Evolutionary conservation across 75 land plant species (phyloP), one percentile per base, ranked within the genome.

Genomic region (Azolla pinnata): DNA sequence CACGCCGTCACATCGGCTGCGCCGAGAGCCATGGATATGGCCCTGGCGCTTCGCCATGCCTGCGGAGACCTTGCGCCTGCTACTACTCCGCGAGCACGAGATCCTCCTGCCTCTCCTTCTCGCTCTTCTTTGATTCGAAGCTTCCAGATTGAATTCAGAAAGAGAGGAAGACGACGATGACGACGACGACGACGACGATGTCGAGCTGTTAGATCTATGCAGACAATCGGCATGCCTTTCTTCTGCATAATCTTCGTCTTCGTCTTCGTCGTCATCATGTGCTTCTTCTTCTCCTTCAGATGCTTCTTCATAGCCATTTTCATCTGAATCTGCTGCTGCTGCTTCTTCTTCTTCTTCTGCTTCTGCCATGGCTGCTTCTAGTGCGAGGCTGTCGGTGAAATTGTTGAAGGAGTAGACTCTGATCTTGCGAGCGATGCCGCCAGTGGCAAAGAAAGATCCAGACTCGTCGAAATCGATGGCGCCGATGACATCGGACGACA

Each of bases 351-450:
- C 61, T 10, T 44, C 68, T 18, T 57, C 52, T 1, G 55, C 51
- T 0, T 63, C 29, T 21, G 17, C 4, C 18, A 35, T 29, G n/a
- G 14, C 30, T 20, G 12, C 57, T 57, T 60, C 14, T 1, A 17
- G 14, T 9, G 21, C 34, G 7, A 7, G 33, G 32, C 18, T 0
- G 20, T 29, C 1, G 1, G 34, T 31, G n/a, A 29, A 21, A 1
- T 63, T 18, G 28, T 24, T 0, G n/a, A 29, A 59, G 0, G 67
- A 29, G 14, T 53, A 75, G 1, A 75, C 54, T 14, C 77, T 65
- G 23, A 75, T 75, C 58, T 75, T 75, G 25, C 63, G 44, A 12
- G 77, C 77, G 5, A 69, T 56, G 2, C 77, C 77, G 1, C 77
- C 77, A 3, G 77, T 75, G 0, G 77, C 77, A 33, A 75, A 67